Evolutionary conservation across 306 rosid species (phyloP).

Genomic region (Abrus precatorius): DNA sequence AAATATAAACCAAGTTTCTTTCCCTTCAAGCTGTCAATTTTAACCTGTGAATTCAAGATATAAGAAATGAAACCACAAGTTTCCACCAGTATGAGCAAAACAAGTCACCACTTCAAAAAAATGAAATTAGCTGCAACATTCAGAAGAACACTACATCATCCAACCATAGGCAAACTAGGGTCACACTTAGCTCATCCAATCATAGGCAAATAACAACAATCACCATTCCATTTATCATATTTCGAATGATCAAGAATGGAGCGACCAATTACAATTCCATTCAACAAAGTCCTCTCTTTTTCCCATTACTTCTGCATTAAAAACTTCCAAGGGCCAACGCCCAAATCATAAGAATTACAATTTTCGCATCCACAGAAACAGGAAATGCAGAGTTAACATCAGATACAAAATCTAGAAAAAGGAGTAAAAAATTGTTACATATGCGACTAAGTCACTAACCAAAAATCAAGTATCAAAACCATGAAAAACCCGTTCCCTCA

Average conservation of each 20-base stretch:
- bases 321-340: not conserved
- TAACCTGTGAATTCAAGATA: slow-evolving; percentile 60
- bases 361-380: not conserved
- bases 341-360: slow-evolving; percentile 1
- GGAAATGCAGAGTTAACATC: not conserved
- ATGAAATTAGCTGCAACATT: not conserved
- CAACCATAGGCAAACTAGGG: not conserved
- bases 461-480: not conserved
- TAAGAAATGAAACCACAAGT: slow-evolving; percentile 28
- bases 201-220: not conserved
- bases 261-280: not conserved
- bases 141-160: slow-evolving; percentile 7
- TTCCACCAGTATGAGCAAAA: not conserved
- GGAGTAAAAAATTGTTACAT: not conserved
- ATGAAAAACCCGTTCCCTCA: not conserved
- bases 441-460: not conserved
- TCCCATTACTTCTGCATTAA: not conserved
- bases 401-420: not conserved
- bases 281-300: not conserved
- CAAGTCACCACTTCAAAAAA: slow-evolving; percentile 18
- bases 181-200: not conserved
- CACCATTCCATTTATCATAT: not conserved
- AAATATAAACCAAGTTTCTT: slow-evolving; percentile 74
- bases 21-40: slow-evolving; percentile 69
- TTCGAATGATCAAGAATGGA: not conserved